Conservation (phyloP, 2,329 filamentous ascomycete genomes). For the Fusarium sp. region DNA sequence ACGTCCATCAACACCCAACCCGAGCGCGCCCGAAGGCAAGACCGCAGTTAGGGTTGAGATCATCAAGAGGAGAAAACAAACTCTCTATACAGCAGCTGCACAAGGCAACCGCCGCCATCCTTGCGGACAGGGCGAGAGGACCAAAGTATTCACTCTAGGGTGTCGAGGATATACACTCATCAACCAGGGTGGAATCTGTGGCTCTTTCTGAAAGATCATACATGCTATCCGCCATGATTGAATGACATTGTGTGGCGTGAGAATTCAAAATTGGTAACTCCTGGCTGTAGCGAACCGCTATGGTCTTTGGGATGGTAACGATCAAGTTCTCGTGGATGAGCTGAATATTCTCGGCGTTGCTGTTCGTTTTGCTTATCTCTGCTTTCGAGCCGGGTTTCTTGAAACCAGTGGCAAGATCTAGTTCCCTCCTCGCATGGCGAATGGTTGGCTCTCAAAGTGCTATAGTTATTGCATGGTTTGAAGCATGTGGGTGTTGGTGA, state of each 20-base stretch:
- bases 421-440: too few relatives aligned
- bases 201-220: constrained; percentile 68
- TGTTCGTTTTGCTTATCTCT: not conserved
- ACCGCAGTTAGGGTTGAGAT: constrained; percentile 83
- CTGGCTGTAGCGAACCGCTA: not conserved
- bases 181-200: constrained; percentile 79
- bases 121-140: constrained; percentile 54
- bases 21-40: constrained; percentile 80
- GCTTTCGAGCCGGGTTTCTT: not conserved
- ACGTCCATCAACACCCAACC: constrained; percentile 90
- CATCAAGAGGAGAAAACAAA: constrained; percentile 76
- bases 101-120: constrained; percentile 63
- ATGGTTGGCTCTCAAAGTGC: not conserved
- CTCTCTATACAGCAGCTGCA: constrained; percentile 77
- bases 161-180: constrained; percentile 77
- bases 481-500: not conserved
- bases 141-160: constrained; percentile 53
- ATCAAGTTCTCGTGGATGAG: not conserved
- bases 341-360: not conserved
- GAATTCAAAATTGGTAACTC: not conserved
- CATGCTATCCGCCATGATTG: not conserved
- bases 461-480: not conserved
- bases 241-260: not conserved
- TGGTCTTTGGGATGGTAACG: not conserved
- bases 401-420: not conserved